Conservation (phyloP, 148 eudicot genomes). For the Rhododendron simsii region DNA sequence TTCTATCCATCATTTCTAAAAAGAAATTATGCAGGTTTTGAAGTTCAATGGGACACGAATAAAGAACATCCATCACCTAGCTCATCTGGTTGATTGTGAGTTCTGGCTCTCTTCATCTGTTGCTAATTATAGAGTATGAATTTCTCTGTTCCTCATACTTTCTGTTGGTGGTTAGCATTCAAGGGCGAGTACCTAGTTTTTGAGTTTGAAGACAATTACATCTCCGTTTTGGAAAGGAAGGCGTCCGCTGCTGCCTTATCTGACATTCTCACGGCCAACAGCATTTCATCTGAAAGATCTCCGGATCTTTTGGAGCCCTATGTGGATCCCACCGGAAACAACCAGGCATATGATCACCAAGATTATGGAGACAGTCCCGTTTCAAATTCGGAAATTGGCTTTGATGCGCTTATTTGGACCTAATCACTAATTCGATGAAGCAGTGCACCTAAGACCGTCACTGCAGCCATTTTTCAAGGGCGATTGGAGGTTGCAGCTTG, state of each 20-base stretch:
- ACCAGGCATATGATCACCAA: constrained; percentile 22
- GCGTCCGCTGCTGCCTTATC: constrained; percentile 66
- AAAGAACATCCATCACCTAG: constrained; percentile 85
- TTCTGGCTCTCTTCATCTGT: constrained; percentile 1
- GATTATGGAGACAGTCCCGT: constrained; percentile 60
- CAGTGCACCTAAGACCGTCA: neutral
- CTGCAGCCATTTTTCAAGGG: neutral
- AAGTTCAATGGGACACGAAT: constrained; percentile 75
- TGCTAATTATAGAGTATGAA: neutral
- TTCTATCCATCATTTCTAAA: neutral
- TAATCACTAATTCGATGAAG: neutral
- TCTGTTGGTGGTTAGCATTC: constrained; percentile 53
- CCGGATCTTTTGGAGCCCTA: constrained; percentile 77
- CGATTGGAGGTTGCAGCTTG: neutral
- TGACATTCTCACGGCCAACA: constrained; percentile 74
- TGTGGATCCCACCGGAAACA: constrained; percentile 34
- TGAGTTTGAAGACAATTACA: constrained; percentile 88
- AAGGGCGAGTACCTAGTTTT: constrained; percentile 74
- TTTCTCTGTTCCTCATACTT: constrained; percentile 5
- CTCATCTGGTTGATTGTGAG: constrained; percentile 94
- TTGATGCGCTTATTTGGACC: constrained; percentile 5
- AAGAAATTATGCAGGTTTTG: constrained; percentile 50
- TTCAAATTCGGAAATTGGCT: constrained; percentile 7
- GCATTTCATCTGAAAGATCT: constrained; percentile 90
- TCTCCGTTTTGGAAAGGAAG: constrained; percentile 69